Evolutionary conservation across 2,329 filamentous ascomycete genomes (phyloP), one percentile per base, ranked within the genome.

Genomic region (Hypoxylon sp.): DNA sequence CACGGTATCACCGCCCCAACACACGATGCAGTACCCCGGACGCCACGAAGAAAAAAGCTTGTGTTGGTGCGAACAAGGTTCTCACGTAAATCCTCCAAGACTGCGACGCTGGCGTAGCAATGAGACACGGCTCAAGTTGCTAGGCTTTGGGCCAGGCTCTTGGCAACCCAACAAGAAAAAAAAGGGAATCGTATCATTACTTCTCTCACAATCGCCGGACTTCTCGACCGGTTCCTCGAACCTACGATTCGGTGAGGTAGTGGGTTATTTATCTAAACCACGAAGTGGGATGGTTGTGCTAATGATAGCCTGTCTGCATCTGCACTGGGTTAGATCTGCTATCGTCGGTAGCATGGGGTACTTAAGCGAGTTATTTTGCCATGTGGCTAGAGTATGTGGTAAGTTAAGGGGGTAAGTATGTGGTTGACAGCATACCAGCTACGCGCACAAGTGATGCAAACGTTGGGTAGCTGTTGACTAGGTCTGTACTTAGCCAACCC

Each of bases 1-100:
- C 20, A 32, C 26, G 13, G 32, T 29, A 37, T 16, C 37, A 36
- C 16, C 42, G 20, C 20, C 15, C 23, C 30, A 31, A 30, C 40
- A 26, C 20, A n/a, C 23, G 25, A 31, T 26, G 17, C n/a, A n/a
- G n/a, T n/a, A 38, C 43, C 40, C 54, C 23, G 35, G 46, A 41
- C 35, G 46, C 29, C 37, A 49, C 36, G n/a, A n/a, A n/a, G n/a
- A n/a, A n/a, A 31, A 52, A 58, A 46, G 46, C 51, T 55, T 51
- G 43, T 48, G 31, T 20, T 30, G 41, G 29, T 34, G 32, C 17
- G 40, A 21, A 36, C 17, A 29, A 16, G 11, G 48, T 13, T 38
- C 46, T 38, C 29, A 7, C 31, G 30, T 43, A 15, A 37, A 46
- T 19, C 13, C 16, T 16, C 23, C 30, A 13, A 11, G 20, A 26